Evolutionary conservation across 2,329 filamentous ascomycete species (phyloP).

Genomic region (Xylariaceae sp.): DNA sequence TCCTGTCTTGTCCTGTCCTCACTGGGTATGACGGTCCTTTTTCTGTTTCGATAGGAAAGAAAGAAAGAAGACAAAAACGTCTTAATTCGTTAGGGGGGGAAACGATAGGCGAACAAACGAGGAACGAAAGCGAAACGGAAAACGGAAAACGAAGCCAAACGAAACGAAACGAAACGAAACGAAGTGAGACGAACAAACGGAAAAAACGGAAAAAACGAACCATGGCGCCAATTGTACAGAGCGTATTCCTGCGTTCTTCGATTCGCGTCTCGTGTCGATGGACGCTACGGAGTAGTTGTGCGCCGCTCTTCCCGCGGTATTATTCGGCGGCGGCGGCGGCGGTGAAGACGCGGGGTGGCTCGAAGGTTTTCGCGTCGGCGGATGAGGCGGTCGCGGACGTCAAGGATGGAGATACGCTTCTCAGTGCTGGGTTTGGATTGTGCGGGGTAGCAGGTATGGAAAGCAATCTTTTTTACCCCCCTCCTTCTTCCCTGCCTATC

Average conservation of each 20-base stretch:
- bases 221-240: slow-evolving; percentile 25
- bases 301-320: slow-evolving; percentile 5
- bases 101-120: too few species aligned
- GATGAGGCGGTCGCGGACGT: slow-evolving; percentile 66
- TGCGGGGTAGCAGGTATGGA: slow-evolving; percentile 62
- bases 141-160: too few species aligned
- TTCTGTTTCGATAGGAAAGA: too few species aligned
- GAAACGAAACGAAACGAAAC: too few species aligned
- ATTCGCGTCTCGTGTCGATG: slow-evolving; percentile 26
- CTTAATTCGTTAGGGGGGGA: too few species aligned
- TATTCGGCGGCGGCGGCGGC: slow-evolving; percentile 21
- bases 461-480: too few species aligned
- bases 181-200: too few species aligned
- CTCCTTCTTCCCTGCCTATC: too few species aligned
- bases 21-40: too few species aligned
- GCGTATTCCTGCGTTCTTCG: slow-evolving; percentile 23
- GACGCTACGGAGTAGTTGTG: slow-evolving; percentile 2
- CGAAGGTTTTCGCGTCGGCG: slow-evolving; percentile 50
- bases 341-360: slow-evolving; percentile 30
- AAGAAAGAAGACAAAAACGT: too few species aligned
- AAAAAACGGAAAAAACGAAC: background rate
- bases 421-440: slow-evolving; percentile 77
- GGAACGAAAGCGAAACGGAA: too few species aligned
- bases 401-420: slow-evolving; percentile 61
- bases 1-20: too few species aligned